Percentiles rank a stretch among this genome's conserved stretches.
phyloP scores from a whole-genome alignment of 176 grass and related monocot species.

The Poa annua region DNA sequence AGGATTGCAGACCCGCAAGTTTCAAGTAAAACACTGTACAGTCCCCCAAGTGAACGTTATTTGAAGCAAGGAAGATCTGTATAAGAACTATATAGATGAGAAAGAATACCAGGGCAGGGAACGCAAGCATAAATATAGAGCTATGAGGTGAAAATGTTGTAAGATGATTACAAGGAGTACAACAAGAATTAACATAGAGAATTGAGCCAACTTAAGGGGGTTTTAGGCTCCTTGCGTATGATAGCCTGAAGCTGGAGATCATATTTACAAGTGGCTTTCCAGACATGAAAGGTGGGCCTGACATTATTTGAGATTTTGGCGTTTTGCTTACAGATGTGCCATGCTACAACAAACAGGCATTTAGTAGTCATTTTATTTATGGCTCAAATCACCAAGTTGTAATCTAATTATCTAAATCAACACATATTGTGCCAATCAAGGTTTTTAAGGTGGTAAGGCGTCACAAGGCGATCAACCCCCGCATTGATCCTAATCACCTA shows the following conservation, averaged over 20 bases:
- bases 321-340: not conserved
- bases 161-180: not conserved
- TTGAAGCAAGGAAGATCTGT: not conserved
- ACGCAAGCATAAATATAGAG: not conserved
- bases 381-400: not conserved
- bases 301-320: not conserved
- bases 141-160: not conserved
- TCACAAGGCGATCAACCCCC: too few species aligned
- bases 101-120: not conserved
- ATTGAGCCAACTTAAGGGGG: not conserved
- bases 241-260: conserved; percentile 4
- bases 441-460: too few species aligned
- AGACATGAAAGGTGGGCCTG: not conserved
- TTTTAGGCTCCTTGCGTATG: not conserved
- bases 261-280: not conserved
- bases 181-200: not conserved
- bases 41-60: not conserved
- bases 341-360: not conserved
- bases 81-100: not conserved
- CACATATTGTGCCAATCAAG: not conserved
- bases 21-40: not conserved
- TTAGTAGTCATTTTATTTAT: not conserved
- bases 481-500: too few species aligned
- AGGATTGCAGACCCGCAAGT: not conserved
- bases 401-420: conserved; percentile 29